These are phyloP conservation scores for Gossypium anomalum DNA, from an alignment of 345 rosid species.

Conservation along the genomic window DNA sequence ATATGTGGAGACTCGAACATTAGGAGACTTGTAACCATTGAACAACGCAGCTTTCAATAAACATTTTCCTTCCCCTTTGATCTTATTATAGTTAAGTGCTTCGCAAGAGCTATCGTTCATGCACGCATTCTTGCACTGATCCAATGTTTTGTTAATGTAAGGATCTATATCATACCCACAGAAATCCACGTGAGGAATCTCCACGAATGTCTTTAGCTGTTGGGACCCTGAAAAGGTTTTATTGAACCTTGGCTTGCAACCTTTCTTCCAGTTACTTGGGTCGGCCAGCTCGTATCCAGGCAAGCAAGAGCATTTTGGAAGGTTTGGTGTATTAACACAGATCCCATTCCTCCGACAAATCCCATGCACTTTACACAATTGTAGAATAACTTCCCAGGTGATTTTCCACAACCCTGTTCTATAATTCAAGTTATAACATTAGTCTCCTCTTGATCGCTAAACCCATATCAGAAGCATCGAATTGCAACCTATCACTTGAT, in stretches of 20 bases:
- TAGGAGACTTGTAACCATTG: constrained; percentile 29
- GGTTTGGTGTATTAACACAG: constrained; percentile 26
- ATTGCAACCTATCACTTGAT: constrained; percentile 32
- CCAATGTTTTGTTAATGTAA: background rate
- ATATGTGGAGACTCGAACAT: constrained; percentile 20
- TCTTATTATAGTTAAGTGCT: constrained; percentile 29
- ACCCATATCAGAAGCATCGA: constrained; percentile 34
- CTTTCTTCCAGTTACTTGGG: constrained; percentile 33
- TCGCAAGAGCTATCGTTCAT: constrained; percentile 27
- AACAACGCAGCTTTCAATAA: constrained; percentile 21
- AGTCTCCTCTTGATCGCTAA: constrained; percentile 34
- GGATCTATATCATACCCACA: constrained; percentile 26
- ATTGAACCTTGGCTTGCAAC: constrained; percentile 38
- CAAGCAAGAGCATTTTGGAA: constrained; percentile 42
- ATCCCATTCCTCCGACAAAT: constrained; percentile 40
- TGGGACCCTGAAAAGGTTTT: constrained; percentile 16
- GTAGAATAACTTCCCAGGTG: constrained; percentile 28
- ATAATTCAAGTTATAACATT: constrained; percentile 27
- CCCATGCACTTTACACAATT: constrained; percentile 37
- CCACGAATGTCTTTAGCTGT: constrained; percentile 14
- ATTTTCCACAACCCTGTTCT: constrained; percentile 18
- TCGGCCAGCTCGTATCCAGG: constrained; percentile 34
- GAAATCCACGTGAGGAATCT: constrained; percentile 21
- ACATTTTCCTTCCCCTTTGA: constrained; percentile 14
- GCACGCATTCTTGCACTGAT: constrained; percentile 29